Conservation (phyloP, 768 basidiomycete genomes). For the Galerina sulciceps region DNA sequence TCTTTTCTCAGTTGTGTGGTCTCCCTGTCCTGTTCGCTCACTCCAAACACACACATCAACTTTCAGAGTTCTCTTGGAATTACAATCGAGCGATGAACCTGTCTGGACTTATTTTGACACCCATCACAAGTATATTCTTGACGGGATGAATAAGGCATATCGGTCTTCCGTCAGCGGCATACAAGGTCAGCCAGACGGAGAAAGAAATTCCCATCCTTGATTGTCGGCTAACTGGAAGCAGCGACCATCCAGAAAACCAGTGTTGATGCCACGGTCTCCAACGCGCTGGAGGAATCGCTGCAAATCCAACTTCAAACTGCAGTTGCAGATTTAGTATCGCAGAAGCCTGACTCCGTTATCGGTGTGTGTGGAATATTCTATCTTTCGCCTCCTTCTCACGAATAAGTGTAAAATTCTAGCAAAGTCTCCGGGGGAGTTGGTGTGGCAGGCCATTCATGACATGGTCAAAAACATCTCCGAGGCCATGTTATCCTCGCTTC, state of each 20-base stretch:
- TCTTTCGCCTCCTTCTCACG: neutral
- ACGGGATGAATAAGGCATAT: slow-evolving; percentile 71
- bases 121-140: slow-evolving; percentile 86
- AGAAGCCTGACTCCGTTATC: slow-evolving; percentile 63
- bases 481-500: slow-evolving; percentile 79
- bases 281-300: slow-evolving; percentile 46
- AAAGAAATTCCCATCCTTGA: slow-evolving; percentile 6
- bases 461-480: slow-evolving; percentile 91
- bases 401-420: slow-evolving; percentile 43
- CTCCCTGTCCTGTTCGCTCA: neutral
- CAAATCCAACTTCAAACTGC: slow-evolving; percentile 64
- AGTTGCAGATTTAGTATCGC: slow-evolving; percentile 62
- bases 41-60: neutral
- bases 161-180: slow-evolving; percentile 54
- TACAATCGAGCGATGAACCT: slow-evolving; percentile 87
- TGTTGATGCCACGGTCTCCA: slow-evolving; percentile 37
- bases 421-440: slow-evolving; percentile 70
- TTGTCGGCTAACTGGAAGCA: slow-evolving; percentile 29
- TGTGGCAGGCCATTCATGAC: slow-evolving; percentile 80
- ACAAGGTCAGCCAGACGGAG: slow-evolving; percentile 45
- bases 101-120: slow-evolving; percentile 96
- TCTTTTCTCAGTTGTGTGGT: neutral
- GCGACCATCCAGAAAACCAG: slow-evolving; percentile 50
- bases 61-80: slow-evolving; percentile 81
- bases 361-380: slow-evolving; percentile 42